Conservation (phyloP, 2,329 filamentous ascomycete species). For the Hymenoscyphus scutula region DNA sequence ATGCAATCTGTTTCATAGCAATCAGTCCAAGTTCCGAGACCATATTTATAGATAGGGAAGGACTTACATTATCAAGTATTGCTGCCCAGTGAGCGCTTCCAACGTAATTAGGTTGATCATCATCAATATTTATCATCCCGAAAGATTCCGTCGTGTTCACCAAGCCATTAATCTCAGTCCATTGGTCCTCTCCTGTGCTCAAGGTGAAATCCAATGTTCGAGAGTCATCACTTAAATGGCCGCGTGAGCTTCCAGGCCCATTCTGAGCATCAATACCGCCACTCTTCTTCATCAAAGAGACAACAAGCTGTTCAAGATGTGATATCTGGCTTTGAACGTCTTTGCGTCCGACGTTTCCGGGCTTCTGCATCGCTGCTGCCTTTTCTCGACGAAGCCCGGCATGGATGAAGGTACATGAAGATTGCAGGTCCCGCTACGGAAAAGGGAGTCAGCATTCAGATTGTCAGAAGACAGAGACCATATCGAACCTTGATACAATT, state of each 20-base stretch:
- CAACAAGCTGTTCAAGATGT: slow-evolving; percentile 55
- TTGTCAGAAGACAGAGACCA: not conserved
- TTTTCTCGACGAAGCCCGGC: slow-evolving; percentile 37
- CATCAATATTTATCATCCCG: slow-evolving; percentile 27
- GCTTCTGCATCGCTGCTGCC: slow-evolving; percentile 17
- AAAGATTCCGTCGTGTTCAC: slow-evolving; percentile 22
- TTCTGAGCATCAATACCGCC: not conserved
- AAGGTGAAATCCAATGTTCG: not conserved
- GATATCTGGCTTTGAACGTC: slow-evolving; percentile 53
- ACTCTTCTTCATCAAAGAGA: slow-evolving; percentile 46
- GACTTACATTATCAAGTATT: slow-evolving; percentile 53
- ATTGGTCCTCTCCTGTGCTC: slow-evolving; percentile 3
- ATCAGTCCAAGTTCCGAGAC: not conserved
- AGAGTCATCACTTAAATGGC: slow-evolving; percentile 8
- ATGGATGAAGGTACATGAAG: slow-evolving; percentile 50
- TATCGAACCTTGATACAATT: slow-evolving; percentile 46
- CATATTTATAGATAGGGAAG: slow-evolving; percentile 26
- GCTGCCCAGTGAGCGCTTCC: slow-evolving; percentile 58
- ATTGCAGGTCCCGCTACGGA: slow-evolving; percentile 41
- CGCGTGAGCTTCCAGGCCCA: not conserved
- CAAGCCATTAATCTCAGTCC: slow-evolving; percentile 12
- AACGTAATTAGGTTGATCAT: slow-evolving; percentile 48
- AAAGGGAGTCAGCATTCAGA: not conserved
- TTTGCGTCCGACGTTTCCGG: slow-evolving; percentile 31
- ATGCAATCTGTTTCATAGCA: slow-evolving; percentile 47